Evolutionary conservation across 176 grass and related monocot species (phyloP).

Genomic region (Cymbopogon citratus): DNA sequence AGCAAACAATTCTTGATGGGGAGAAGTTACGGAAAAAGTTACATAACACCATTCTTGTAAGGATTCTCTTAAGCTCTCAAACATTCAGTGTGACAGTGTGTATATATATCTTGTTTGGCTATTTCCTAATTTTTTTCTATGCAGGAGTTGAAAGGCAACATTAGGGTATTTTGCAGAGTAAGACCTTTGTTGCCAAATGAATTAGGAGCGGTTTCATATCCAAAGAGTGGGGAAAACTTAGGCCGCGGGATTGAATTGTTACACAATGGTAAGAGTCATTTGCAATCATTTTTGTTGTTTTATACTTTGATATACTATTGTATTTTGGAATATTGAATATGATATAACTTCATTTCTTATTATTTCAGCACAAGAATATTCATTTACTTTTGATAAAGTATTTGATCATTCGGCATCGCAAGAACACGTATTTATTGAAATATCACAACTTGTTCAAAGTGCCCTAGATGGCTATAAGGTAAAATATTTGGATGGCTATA

Average conservation of each 20-base stretch:
- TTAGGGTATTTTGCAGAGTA: conserved; percentile 86
- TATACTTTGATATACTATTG: not conserved
- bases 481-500: not conserved
- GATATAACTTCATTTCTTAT: not conserved
- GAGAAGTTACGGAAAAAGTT: conserved; percentile 73
- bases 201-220: conserved; percentile 64
- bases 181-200: conserved; percentile 53
- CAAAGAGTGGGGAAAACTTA: conserved; percentile 54
- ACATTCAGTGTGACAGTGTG: not conserved
- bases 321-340: not conserved
- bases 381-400: conserved; percentile 92
- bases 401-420: conserved; percentile 75
- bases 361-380: conserved; percentile 63
- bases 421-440: conserved; percentile 85
- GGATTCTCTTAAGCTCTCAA: not conserved
- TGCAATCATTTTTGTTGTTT: not conserved
- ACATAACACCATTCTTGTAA: conserved; percentile 83
- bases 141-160: conserved; percentile 95
- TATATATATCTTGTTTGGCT: not conserved
- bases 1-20: conserved; percentile 65
- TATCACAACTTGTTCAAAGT: conserved; percentile 89
- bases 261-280: conserved; percentile 44
- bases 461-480: conserved; percentile 98
- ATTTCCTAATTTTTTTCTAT: not conserved
- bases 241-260: conserved; percentile 72